phyloP scores from a whole-genome alignment of 75 land plant species.

The Picea glauca region DNA sequence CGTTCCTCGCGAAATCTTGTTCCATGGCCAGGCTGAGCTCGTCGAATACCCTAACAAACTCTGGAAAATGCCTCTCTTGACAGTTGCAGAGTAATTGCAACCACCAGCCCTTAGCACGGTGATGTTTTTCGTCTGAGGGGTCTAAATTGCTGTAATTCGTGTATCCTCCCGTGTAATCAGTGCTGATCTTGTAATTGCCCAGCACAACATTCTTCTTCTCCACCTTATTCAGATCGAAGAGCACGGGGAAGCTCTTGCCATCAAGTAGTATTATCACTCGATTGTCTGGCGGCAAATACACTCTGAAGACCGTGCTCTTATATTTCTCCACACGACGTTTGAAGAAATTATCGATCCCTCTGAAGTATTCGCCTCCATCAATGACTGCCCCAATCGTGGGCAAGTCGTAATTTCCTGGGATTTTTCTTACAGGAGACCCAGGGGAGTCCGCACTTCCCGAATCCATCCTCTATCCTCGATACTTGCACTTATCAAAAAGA shows the following conservation, averaged over 20 bases:
- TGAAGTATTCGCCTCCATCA: constrained; percentile 23
- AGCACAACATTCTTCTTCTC: constrained; percentile 23
- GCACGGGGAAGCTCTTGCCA: constrained; percentile 27
- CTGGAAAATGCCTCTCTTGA: constrained; percentile 6
- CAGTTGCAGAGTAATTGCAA: not conserved
- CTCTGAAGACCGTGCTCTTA: constrained; percentile 40
- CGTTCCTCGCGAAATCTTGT: not conserved
- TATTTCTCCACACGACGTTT: constrained; percentile 27
- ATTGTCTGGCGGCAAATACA: constrained; percentile 17
- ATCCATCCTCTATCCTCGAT: no score
- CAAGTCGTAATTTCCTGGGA: constrained; percentile 44
- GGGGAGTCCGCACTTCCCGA: not conserved
- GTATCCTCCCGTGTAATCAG: constrained; percentile 14
- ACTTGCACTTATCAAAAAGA: no score
- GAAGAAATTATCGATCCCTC: constrained; percentile 12
- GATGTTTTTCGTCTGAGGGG: constrained; percentile 23
- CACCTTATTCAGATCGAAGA: constrained; percentile 22
- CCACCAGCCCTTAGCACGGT: constrained; percentile 10
- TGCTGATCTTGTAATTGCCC: constrained; percentile 22
- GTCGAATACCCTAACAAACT: not conserved
- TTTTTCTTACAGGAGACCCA: not conserved
- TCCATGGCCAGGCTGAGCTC: not conserved
- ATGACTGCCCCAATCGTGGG: constrained; percentile 21
- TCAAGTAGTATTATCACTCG: constrained; percentile 26
- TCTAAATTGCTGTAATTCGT: constrained; percentile 17